Percentiles rank a stretch among this genome's conserved stretches.
phyloP scores from a whole-genome alignment of 371 early-diverging fungal genomes.

The Parasitella parasitica region DNA sequence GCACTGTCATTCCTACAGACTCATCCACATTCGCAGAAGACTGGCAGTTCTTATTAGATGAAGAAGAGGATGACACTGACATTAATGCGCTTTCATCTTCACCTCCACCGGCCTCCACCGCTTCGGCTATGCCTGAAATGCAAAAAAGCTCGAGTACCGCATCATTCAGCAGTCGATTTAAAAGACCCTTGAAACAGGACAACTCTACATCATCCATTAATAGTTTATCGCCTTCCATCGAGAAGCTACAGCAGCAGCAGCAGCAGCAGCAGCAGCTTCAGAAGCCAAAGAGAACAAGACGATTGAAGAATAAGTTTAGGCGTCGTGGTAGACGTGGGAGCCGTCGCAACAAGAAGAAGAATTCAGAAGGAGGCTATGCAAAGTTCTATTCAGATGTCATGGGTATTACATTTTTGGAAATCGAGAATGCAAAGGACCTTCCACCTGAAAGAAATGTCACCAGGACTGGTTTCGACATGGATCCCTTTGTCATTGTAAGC shows the following conservation, averaged over 20 bases:
- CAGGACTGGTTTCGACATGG: constrained; percentile 75
- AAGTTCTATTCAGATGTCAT: constrained; percentile 33
- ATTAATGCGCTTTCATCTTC: neutral
- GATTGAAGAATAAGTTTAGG: constrained; percentile 1
- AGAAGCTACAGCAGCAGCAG: neutral
- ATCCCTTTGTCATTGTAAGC: constrained; percentile 81
- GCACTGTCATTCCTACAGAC: neutral
- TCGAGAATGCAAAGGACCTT: constrained; percentile 60
- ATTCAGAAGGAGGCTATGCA: neutral
- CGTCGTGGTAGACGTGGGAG: neutral
- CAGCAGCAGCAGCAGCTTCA: neutral
- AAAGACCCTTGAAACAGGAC: constrained; percentile 1
- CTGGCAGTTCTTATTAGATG: constrained; percentile 12
- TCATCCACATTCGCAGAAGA: constrained; percentile 10
- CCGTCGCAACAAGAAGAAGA: neutral
- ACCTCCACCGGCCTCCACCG: neutral
- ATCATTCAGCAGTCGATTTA: constrained; percentile 6
- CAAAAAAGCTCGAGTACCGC: constrained; percentile 5
- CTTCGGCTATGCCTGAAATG: neutral
- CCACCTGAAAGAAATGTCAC: constrained; percentile 62
- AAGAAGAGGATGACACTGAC: neutral
- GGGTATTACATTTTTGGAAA: constrained; percentile 66
- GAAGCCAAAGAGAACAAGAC: neutral
- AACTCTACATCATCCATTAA: constrained; percentile 4
- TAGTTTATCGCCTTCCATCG: neutral